These are phyloP conservation scores for Diaporthe sp. DNA, from an alignment of 2,329 filamentous ascomycete species.

Conservation along the genomic window DNA sequence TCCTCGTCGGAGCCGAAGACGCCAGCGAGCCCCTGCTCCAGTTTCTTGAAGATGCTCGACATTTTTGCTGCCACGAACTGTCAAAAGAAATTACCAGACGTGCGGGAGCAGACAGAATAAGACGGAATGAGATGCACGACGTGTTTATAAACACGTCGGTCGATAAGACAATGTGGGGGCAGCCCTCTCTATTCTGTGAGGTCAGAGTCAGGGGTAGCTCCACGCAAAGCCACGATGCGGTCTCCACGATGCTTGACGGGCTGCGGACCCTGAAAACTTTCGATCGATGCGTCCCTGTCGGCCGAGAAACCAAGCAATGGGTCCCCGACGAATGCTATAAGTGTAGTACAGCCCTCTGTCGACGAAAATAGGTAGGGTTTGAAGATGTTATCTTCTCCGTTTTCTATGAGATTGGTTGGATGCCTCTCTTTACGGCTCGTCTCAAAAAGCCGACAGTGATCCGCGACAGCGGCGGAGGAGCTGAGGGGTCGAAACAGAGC, in stretches of 20 bases:
- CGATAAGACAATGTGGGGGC: constrained; percentile 37
- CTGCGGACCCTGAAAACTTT: constrained; percentile 32
- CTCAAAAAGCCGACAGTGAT: constrained; percentile 10
- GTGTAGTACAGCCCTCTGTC: background rate
- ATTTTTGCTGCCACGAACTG: constrained; percentile 46
- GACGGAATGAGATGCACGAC: background rate
- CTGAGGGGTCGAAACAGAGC: constrained; percentile 37
- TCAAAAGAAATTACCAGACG: constrained; percentile 14
- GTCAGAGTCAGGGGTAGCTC: constrained; percentile 40
- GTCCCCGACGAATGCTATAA: background rate
- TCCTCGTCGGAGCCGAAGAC: constrained; percentile 54
- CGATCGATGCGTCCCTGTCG: constrained; percentile 7
- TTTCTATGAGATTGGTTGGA: background rate
- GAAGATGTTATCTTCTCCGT: background rate
- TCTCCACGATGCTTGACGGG: constrained; percentile 37
- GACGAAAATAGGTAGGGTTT: background rate
- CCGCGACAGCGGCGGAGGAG: constrained; percentile 26
- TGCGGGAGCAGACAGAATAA: constrained; percentile 9
- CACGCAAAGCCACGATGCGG: constrained; percentile 40
- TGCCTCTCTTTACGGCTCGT: constrained; percentile 4
- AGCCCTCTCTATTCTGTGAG: constrained; percentile 31
- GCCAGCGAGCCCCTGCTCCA: constrained; percentile 59
- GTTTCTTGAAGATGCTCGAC: constrained; percentile 60
- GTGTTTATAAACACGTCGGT: constrained; percentile 39
- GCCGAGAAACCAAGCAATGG: constrained; percentile 17